These are phyloP conservation scores for Nothophaeocryptopus gaeumannii DNA, from an alignment of 2,329 filamentous ascomycete genomes.

Conservation along the genomic window DNA sequence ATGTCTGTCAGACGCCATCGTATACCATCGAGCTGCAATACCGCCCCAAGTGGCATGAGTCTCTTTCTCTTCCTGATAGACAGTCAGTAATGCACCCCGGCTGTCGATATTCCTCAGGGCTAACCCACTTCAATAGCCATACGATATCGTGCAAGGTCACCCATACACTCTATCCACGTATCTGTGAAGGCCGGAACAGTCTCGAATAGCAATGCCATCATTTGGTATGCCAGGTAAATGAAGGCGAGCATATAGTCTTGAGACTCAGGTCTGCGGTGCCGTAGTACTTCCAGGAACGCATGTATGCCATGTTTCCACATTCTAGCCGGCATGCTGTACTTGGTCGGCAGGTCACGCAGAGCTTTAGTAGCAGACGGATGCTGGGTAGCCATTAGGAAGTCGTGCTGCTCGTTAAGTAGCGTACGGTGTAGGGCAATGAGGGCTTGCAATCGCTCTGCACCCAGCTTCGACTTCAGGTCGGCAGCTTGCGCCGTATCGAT, in stretches of 20 bases:
- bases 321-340: conserved; percentile 85
- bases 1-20: conserved; percentile 71
- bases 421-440: conserved; percentile 79
- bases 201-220: conserved; percentile 84
- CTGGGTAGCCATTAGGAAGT: conserved; percentile 71
- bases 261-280: conserved; percentile 70
- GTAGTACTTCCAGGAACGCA: conserved; percentile 47
- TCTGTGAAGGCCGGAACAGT: conserved; percentile 79
- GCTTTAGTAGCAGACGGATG: conserved; percentile 73
- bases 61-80: conserved; percentile 74
- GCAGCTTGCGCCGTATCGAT: conserved; percentile 64
- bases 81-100: too few species aligned
- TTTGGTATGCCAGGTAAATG: conserved; percentile 83
- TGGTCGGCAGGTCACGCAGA: conserved; percentile 66
- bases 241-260: conserved; percentile 89
- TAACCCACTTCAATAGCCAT: conserved; percentile 97
- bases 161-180: conserved; percentile 91
- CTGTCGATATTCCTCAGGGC: too few species aligned
- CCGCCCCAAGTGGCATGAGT: conserved; percentile 70
- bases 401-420: conserved; percentile 45
- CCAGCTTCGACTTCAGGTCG: conserved; percentile 51
- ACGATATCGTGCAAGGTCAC: conserved; percentile 77
- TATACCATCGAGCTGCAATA: conserved; percentile 81
- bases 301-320: conserved; percentile 94
- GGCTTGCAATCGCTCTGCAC: conserved; percentile 74